Base-by-base conservation (phyloP, 225 moss, liverwort and hornwort genomes). In the Ulota crispa region DNA sequence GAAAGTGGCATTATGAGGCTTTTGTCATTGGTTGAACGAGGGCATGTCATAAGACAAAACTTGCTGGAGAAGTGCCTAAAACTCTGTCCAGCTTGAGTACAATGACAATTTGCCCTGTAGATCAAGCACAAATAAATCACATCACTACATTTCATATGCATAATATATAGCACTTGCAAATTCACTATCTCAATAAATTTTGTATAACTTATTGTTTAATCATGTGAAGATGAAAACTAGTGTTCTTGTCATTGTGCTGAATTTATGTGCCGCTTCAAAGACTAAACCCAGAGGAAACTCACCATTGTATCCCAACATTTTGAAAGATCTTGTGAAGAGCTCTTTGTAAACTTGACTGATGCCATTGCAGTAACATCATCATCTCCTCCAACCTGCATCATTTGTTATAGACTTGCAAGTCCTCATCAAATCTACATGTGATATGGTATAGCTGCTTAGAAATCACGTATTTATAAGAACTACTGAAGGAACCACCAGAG, bases 41-140 rank as follows among this genome's bases (percentile, higher is more conserved):
- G 95, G 92, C 30, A 98, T 98, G 83, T 98, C 97, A 73, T 93
- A 91, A 10, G 95, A 94, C 43, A 98, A 81, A 66, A 98, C 92
- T 89, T 98, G 95, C 89, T 86, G 83, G 36, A 87, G 84, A 47
- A 98, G 89, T 74, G 71, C 92, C 71, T 93, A 88, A 64, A 98
- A 63, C 62, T 91, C 94, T 41, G 81, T 85, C 52, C 89, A 88
- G 56, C 84, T 93, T 7, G 94, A 90, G 78, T 98, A 98, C 31
- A 95, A 56, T 45, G 97, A 95, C 31, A 89, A 77, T 73, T 93
- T 98, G n/a, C 95, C 95, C 95, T 97, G 86, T 32, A 78, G 53
- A 68, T 56, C 54, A 16, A 59, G 68, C 41, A 77, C 20, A 57
- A 20, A 55, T 10, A 60, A 24, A 41, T 36, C 27, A 57, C n/a